Evolutionary conservation across 208 protist genomes (phyloP).

Genomic region (Trichomonas tenax): DNA sequence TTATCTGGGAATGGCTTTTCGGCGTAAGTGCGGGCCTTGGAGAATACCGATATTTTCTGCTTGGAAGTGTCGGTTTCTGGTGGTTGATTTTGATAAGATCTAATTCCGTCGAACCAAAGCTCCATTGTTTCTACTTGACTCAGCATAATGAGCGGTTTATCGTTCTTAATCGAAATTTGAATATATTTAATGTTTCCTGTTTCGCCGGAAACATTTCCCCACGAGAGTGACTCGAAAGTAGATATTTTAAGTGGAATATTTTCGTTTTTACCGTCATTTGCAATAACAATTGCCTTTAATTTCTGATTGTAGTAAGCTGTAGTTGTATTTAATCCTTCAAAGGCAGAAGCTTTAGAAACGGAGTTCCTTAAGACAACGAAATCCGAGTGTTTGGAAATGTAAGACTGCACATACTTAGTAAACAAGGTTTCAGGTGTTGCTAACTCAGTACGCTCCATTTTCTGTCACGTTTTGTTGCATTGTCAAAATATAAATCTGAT

Average conservation of each 20-base stretch:
- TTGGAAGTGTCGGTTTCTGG: neutral
- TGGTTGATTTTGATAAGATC: neutral
- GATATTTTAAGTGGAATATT: neutral
- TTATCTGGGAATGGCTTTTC: neutral
- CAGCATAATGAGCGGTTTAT: neutral
- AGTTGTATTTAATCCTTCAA: neutral
- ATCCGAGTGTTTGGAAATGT: neutral
- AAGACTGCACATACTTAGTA: neutral
- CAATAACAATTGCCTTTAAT: neutral
- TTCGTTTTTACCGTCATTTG: neutral
- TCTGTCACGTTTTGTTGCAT: neutral
- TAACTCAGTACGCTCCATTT: neutral
- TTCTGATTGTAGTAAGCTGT: neutral
- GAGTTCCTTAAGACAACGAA: neutral
- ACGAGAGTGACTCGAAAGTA: neutral
- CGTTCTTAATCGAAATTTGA: neutral
- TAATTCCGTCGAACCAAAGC: neutral
- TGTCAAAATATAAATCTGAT: no score
- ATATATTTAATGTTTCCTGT: neutral
- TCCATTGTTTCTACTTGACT: neutral
- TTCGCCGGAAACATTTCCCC: neutral
- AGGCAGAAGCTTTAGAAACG: neutral
- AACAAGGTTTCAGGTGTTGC: neutral
- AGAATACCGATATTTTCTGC: neutral
- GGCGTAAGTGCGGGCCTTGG: neutral